Percentiles rank a stretch among this genome's conserved stretches.
These are phyloP conservation scores for Volutella citrinella DNA, from an alignment of 2,329 filamentous ascomycete genomes.

Conservation along the genomic window DNA sequence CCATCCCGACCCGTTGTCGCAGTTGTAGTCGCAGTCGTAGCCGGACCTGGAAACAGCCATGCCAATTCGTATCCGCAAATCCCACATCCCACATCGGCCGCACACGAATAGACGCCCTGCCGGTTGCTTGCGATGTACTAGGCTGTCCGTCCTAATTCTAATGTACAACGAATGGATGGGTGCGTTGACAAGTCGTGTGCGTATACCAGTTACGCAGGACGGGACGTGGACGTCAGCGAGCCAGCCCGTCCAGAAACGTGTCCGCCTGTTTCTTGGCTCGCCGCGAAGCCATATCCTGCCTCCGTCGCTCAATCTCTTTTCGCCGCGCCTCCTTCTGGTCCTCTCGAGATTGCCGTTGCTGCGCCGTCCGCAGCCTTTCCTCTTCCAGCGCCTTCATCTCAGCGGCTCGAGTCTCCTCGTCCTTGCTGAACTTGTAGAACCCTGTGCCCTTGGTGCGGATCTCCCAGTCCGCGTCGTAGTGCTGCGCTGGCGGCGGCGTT, in stretches of 20 bases:
- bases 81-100: no score
- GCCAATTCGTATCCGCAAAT: no score
- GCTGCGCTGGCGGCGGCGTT: conserved; percentile 75
- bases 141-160: no score
- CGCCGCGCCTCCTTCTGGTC: conserved; percentile 57
- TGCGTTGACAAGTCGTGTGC: no score
- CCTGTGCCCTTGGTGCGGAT: conserved; percentile 84
- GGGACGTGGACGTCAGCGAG: no score
- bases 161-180: no score
- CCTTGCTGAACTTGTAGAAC: conserved; percentile 85
- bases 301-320: conserved; percentile 61
- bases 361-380: conserved; percentile 67
- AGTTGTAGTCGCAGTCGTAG: no score
- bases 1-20: no score
- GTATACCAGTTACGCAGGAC: no score
- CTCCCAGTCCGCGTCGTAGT: conserved; percentile 85
- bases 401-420: conserved; percentile 59
- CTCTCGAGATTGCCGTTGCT: conserved; percentile 52
- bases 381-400: conserved; percentile 76
- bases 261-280: conserved; percentile 68
- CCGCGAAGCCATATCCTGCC: conserved; percentile 58
- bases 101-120: no score
- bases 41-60: no score
- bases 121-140: no score
- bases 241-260: conserved; percentile 64